A percentile compares a stretch with the other conserved stretches of the same genome.
Conservation (phyloP, 139 green algal species). For the Coelastrella sp. region DNA sequence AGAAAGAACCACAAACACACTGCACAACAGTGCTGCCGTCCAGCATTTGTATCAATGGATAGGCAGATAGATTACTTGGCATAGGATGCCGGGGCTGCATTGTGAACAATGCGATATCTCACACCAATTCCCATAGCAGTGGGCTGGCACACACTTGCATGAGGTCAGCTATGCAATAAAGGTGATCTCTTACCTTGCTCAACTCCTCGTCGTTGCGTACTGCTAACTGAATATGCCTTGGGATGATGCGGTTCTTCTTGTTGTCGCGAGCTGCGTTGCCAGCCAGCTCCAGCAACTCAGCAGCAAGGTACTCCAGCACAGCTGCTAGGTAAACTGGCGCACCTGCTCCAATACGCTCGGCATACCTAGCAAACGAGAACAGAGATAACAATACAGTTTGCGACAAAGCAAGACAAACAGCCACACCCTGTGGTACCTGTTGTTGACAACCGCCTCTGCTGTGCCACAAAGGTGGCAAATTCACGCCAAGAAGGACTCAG, state of each 20-base stretch:
- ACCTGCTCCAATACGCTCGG: slow-evolving; percentile 60
- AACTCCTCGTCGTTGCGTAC: slow-evolving; percentile 93
- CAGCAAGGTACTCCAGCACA: slow-evolving; percentile 74
- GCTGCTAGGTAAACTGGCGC: slow-evolving; percentile 76
- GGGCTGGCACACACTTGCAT: no score
- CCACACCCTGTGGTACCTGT: no score
- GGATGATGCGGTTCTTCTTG: slow-evolving; percentile 93
- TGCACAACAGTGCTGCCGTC: no score
- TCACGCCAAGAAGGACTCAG: no score
- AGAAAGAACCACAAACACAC: no score
- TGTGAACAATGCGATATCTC: no score
- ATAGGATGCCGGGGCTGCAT: no score
- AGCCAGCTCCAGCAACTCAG: slow-evolving; percentile 86
- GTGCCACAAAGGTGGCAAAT: no score
- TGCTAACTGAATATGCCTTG: slow-evolving; percentile 91
- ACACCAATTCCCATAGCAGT: no score
- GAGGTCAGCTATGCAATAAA: no score
- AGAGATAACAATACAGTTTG: neutral
- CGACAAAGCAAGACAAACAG: neutral
- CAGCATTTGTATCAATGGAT: no score
- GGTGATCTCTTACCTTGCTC: slow-evolving; percentile 84
- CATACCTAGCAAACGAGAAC: slow-evolving; percentile 43
- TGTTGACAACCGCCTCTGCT: neutral
- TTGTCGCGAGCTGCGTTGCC: slow-evolving; percentile 92
- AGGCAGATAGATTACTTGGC: no score